Base-by-base conservation (phyloP, 768 basidiomycete species). In the Dioszegia crocea region DNA sequence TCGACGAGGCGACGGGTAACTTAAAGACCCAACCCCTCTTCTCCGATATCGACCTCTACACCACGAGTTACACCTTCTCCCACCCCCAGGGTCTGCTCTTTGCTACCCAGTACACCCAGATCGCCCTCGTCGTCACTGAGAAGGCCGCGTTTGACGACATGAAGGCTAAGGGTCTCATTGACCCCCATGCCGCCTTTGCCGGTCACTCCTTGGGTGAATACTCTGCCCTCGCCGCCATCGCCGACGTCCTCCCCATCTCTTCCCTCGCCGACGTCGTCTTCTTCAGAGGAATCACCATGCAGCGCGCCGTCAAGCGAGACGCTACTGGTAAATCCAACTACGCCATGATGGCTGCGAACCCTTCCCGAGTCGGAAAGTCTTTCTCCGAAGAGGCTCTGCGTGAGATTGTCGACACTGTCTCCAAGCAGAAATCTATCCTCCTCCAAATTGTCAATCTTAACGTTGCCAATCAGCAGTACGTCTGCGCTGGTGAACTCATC, bases 251-350 rank as follows among this genome's bases (percentile, higher is more conserved):
- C 33, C 89, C 91, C 46, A 91, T 98, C 67, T 91, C 94, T 19
- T 85, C 91, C 1, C 85, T 98, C 47, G 91, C 93, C 70, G 96
- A 99, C 66, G 90, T 99, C 71, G 94, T 99, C 26, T 99, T 99
- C 83, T 99, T 97, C 78, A 91, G 96, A 76, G 96, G 96, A 68
- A 93, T 99, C 74, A 99, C 96, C 33, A 99, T 98, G 96, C 96
- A 98, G 74, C 91, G 96, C 23, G 96, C 96, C 26, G 96, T 99
- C 58, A 91, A 96, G 78, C 90, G 96, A 30, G 96, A 99, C 73
- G 81, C 87, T 1, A 81, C 88, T 57, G 93, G 93, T 71, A 85
- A 96, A 36, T 94, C 91, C 24, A 91, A 93, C 75, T 99, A 97
- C 69, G 93, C 91, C 9, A 98, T 99, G 96, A 93, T 92, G 77